Evolutionary conservation across 805 yeast genomes (phyloP), one percentile per base, ranked within the genome.

Genomic region (Wickerhamiella sorbophila): DNA sequence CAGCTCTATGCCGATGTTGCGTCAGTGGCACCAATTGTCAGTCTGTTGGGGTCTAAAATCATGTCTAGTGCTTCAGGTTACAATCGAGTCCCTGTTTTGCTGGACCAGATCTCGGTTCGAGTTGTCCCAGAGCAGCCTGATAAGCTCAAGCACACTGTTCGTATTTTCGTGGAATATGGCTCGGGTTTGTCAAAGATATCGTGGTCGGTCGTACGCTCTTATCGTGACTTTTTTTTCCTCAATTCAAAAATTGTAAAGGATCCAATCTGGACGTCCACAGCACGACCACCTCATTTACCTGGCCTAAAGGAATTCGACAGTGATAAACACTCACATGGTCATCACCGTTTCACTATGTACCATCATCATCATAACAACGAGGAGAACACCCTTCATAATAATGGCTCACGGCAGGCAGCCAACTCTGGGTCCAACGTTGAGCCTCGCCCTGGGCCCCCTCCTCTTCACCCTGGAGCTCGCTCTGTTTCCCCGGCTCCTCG

Each of bases 151-250:
- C 70, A 66, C 31, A 36, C 49, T 41, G 80, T 72, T 50, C 66
- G 72, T 45, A 64, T 91, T n/a, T 82, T 79, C 38, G 64, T 91
- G 36, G 95, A 87, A 55, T 91, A 91, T 55, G 98, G 97, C 5
- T 74, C 86, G 26, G 95, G 95, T 1, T 72, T 75, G 4, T 74
- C 77, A 43, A 63, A 86, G 41, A 64, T 86, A 51, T 73, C 74
- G 51, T 91, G 98, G 98, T 66, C 78, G 1, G 72, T 91, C 5
- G 67, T 74, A 22, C 79, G 79, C 52, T 79, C 75, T 18, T 73
- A 78, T 38, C 74, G 76, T 51, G 95, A 86, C 47, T 65, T 91
- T 34, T 62, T 72, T n/a, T 68, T 67, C 20, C 65, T 88, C 42
- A 93, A 87, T 57, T 72, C 80, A 16, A 70, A 74, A 42, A 64